Percentiles rank a stretch among this genome's conserved stretches.
phyloP scores from a whole-genome alignment of 306 rosid genomes.

The Prunus mongolica region DNA sequence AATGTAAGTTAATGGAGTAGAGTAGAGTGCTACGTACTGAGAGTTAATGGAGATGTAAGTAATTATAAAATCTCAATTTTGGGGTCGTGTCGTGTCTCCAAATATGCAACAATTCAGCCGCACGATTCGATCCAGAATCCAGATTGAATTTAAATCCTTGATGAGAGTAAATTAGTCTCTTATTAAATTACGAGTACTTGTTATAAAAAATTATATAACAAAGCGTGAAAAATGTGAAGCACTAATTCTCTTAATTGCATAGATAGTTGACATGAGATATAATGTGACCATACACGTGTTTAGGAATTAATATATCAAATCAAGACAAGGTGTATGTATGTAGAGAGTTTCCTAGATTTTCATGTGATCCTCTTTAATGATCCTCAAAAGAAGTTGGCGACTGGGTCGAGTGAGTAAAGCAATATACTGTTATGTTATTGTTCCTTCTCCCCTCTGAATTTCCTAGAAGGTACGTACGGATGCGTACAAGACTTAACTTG shows the following conservation, averaged over 20 bases:
- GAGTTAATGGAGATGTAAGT: too few relatives aligned
- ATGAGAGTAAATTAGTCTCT: not conserved
- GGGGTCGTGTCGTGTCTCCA: conserved; percentile 3
- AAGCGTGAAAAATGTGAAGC: not conserved
- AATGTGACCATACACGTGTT: too few relatives aligned
- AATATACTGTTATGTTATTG: not conserved
- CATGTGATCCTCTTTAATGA: conserved; percentile 26
- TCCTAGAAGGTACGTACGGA: conserved; percentile 20
- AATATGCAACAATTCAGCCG: conserved; percentile 5
- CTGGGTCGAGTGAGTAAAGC: too few relatives aligned
- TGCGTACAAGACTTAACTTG: not conserved
- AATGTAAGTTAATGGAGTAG: too few relatives aligned
- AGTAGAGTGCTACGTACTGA: too few relatives aligned
- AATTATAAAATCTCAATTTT: not conserved
- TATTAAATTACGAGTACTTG: too few relatives aligned
- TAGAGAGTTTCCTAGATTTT: not conserved
- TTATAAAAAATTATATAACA: too few relatives aligned
- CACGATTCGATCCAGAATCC: conserved; percentile 7
- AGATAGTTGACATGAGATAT: too few relatives aligned
- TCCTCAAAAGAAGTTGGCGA: not conserved
- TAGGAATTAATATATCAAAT: too few relatives aligned
- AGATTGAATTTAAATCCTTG: conserved; percentile 3
- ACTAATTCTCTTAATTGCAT: not conserved
- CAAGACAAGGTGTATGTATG: too few relatives aligned
- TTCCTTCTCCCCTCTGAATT: not conserved